Base-by-base conservation (phyloP, 2,329 filamentous ascomycete species). In the Arthroderma sp. region DNA sequence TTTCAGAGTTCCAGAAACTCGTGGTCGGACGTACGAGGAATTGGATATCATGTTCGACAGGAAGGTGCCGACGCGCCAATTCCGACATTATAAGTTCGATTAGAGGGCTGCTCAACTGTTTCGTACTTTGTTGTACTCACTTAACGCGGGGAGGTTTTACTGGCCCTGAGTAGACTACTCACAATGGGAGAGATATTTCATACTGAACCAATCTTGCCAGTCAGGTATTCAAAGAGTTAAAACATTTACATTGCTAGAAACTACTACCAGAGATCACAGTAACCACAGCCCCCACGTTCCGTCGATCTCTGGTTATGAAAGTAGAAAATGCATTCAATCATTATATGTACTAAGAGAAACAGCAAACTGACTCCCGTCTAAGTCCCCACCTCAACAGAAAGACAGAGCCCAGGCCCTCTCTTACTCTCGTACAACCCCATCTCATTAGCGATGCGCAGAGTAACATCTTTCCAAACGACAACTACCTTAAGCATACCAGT, bases 371-470 rank as follows among this genome's bases (percentile, higher is more conserved):
- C 8, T 11, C 11, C 38, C 8, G 34, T n/a, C 40, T 47, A 53
- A 15, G 50, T 48, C 27, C 58, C 58, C 38, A 61, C 54, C 45
- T 61, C 58, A 42, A 61, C 54, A 33, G 53, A 50, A 10, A 60
- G 40, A 50, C 56, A 61, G 33, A 66, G 50, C 31, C 55, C 61
- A 29, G 56, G 60, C 7, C 60, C 58, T 29, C 58, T 59, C 37
- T 50, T 53, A 7, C 65, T 70, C 46, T 70, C 64, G 49, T 64
- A 66, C 42, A 71, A 53, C 1, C 68, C 68, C 55, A 67, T 65
- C 9, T 63, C 59, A 36, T 59, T 70, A 48, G 68, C 65, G 11
- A 58, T 58, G 6, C 69, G 59, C 42, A 70, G 58, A 39, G 61
- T 61, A 8, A 68, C 54, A 27, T 68, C 62, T 36, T 63, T 61